Percentiles rank a stretch among this genome's conserved stretches.
These are phyloP conservation scores for Chrysosporium queenslandicum DNA, from an alignment of 2,329 filamentous ascomycete genomes.

Conservation along the genomic window DNA sequence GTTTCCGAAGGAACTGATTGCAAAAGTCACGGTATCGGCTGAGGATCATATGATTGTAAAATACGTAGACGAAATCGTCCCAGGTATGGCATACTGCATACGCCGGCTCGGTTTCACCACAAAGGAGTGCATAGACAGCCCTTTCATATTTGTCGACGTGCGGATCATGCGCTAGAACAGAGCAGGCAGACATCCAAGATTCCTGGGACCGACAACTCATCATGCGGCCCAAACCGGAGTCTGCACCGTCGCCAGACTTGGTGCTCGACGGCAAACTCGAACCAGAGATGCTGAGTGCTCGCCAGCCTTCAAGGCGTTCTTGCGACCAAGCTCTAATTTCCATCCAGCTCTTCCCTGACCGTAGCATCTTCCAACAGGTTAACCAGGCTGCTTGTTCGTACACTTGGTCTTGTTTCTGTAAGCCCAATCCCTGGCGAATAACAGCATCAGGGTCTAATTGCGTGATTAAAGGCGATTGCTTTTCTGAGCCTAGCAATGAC, in stretches of 20 bases:
- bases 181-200: constrained; percentile 31
- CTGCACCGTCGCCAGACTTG: constrained; percentile 23
- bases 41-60: constrained; percentile 77
- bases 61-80: constrained; percentile 78
- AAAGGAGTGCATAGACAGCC: constrained; percentile 83
- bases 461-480: constrained; percentile 60
- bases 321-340: constrained; percentile 78
- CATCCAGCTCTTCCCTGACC: constrained; percentile 64
- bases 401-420: constrained; percentile 75
- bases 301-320: constrained; percentile 79
- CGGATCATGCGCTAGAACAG: constrained; percentile 48
- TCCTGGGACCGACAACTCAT: constrained; percentile 35
- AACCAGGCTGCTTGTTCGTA: constrained; percentile 89
- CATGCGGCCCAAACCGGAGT: constrained; percentile 33
- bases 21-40: constrained; percentile 66
- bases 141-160: constrained; percentile 68
- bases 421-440: constrained; percentile 63
- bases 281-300: constrained; percentile 70
- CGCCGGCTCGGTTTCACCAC: constrained; percentile 70
- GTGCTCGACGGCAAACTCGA: constrained; percentile 28
- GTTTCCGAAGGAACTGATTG: constrained; percentile 35
- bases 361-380: constrained; percentile 85
- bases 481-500: constrained; percentile 48
- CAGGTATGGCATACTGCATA: constrained; percentile 66
- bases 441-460: constrained; percentile 86